Conservation (phyloP, 106 monocot genomes). For the Dioscorea dumetorum region DNA sequence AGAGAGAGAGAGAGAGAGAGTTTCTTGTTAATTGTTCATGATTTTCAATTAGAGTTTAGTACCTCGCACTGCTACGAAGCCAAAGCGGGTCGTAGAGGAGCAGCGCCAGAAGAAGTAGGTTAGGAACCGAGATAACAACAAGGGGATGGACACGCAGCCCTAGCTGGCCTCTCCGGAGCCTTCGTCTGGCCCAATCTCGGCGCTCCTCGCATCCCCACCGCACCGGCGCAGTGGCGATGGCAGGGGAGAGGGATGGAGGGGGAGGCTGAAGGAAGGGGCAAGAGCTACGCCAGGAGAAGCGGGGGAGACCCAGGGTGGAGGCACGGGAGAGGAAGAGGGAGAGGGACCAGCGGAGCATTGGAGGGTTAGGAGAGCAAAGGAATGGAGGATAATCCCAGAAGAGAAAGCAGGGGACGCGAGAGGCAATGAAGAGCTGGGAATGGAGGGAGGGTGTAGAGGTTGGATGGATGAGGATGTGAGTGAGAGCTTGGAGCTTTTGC, state of each 20-base stretch:
- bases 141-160: conserved; percentile 25
- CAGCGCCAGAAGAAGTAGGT: conserved; percentile 25
- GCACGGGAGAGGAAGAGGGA: conserved; percentile 34
- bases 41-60: no score
- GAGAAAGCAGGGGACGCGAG: conserved; percentile 37
- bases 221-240: conserved; percentile 27
- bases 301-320: conserved; percentile 15
- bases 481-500: conserved; percentile 24
- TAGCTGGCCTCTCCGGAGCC: conserved; percentile 31
- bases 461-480: conserved; percentile 52
- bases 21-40: no score
- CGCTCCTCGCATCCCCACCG: conserved; percentile 31
- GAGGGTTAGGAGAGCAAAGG: conserved; percentile 15
- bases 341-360: conserved; percentile 36
- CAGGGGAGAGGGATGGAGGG: conserved; percentile 42
- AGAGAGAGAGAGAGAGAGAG: no score
- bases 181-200: conserved; percentile 17
- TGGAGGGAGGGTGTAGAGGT: conserved; percentile 51
- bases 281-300: conserved; percentile 57
- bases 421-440: conserved; percentile 72
- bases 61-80: conserved; percentile 11
- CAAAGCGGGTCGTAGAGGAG: conserved; percentile 44
- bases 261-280: conserved; percentile 71
- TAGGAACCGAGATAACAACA: conserved; percentile 28
- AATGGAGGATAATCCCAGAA: conserved; percentile 48